Evolutionary conservation across 2,329 filamentous ascomycete species (phyloP), one percentile per base, ranked within the genome.

Genomic region (Aspergillus spinulosporus): DNA sequence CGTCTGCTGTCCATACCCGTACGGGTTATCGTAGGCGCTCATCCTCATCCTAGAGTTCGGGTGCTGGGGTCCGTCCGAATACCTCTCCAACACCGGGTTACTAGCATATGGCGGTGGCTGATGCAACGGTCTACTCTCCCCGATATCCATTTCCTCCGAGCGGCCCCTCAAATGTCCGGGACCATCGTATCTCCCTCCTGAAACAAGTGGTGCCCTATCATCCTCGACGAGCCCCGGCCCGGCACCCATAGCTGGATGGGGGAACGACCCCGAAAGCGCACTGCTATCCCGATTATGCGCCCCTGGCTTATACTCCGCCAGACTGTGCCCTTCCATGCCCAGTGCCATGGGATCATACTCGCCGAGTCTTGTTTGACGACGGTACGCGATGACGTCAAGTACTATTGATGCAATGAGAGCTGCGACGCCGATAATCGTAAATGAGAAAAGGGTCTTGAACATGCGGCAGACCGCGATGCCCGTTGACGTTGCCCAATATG

Each of bases 371-470:
- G 69, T 78, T 55, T 78, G 71, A 34, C 74, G 72, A 9, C 73
- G 72, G 57, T 73, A 74, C 21, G 82, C 81, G 58, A 76, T 70
- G 34, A 82, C 63, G 65, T 86, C 83, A 43, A 86, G 72, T 6
- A 70, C 64, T 37, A 83, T 65, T 5, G 79, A 75, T 8, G 76
- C 69, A 52, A 82, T 66, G 34, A 80, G 79, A 2, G 78, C 73
- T 2, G 78, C 63, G 14, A 63, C 56, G 5, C 80, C 82, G 31
- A 81, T 59, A 29, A 82, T 63, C 3, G 77, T 75, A 66, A 86
- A 86, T 32, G 78, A 72, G 69, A 84, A 85, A n/a, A 85, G 71
- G 8, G 80, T 78, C 69, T 86, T 86, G 76, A 85, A 86, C 55
- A 78, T 72, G 52, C 80, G 71, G 65, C 83, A 86, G 46, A 86